Percentiles rank a stretch among this genome's conserved stretches.
phyloP scores from a whole-genome alignment of 305 asterid genomes.

The Fraxinus angustifolia region DNA sequence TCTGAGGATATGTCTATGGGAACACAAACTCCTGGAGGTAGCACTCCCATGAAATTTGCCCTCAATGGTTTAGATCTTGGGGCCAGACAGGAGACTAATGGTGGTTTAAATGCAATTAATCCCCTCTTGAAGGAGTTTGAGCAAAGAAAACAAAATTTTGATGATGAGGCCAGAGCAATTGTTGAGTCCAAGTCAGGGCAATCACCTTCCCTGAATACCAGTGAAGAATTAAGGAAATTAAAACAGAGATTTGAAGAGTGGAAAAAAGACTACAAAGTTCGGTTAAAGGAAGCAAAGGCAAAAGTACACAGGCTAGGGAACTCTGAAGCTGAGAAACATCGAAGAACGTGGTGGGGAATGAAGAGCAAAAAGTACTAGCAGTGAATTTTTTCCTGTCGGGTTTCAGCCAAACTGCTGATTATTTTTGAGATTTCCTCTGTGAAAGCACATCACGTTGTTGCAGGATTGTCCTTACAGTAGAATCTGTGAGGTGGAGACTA shows the following conservation, averaged over 20 bases:
- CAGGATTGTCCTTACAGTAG: slow-evolving; percentile 6
- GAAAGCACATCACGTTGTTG: neutral
- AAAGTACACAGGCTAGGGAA: slow-evolving; percentile 52
- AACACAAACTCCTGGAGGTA: slow-evolving; percentile 59
- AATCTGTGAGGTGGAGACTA: slow-evolving; percentile 9
- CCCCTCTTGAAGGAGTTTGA: slow-evolving; percentile 75
- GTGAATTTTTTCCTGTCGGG: neutral
- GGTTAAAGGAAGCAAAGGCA: slow-evolving; percentile 63
- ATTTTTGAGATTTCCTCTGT: neutral
- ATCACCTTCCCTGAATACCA: slow-evolving; percentile 32
- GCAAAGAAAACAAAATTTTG: slow-evolving; percentile 57
- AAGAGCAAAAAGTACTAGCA: slow-evolving; percentile 37
- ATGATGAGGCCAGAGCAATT: slow-evolving; percentile 59
- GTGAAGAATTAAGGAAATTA: slow-evolving; percentile 57
- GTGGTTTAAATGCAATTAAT: slow-evolving; percentile 42
- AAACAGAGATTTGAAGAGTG: slow-evolving; percentile 60
- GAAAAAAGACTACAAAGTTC: slow-evolving; percentile 70
- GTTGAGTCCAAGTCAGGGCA: slow-evolving; percentile 52
- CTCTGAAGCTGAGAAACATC: slow-evolving; percentile 52
- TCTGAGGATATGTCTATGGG: slow-evolving; percentile 68
- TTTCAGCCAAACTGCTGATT: slow-evolving; percentile 14
- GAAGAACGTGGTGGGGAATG: slow-evolving; percentile 84
- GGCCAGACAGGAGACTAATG: slow-evolving; percentile 38
- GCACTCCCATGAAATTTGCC: slow-evolving; percentile 47
- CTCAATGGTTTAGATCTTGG: slow-evolving; percentile 36